These are phyloP conservation scores for Porphyrellus cyaneotinctus DNA, from an alignment of 768 basidiomycete genomes.

Conservation along the genomic window DNA sequence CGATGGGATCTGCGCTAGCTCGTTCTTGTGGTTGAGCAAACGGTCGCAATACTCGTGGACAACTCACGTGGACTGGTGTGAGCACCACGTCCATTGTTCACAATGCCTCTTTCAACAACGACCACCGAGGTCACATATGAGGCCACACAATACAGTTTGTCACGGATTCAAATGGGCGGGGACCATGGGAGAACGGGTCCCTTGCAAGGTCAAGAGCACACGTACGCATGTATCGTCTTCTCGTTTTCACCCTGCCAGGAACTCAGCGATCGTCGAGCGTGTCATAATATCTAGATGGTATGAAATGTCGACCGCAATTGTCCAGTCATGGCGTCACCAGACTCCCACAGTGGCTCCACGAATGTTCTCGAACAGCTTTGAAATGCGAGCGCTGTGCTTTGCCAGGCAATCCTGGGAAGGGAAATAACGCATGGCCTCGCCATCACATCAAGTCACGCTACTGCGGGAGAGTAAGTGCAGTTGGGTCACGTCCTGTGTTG, in stretches of 20 bases:
- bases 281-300: neutral
- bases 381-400: neutral
- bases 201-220: too few species aligned
- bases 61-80: neutral
- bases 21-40: neutral
- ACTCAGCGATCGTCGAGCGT: slow-evolving; percentile 7
- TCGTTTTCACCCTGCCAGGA: neutral
- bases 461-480: slow-evolving; percentile 16
- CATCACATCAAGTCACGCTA: neutral
- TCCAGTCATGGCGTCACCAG: too few species aligned
- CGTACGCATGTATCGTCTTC: too few species aligned
- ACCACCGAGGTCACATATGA: too few species aligned
- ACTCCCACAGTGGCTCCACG: neutral
- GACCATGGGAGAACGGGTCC: too few species aligned
- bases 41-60: neutral
- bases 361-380: neutral
- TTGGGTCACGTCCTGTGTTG: slow-evolving; percentile 14
- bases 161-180: too few species aligned
- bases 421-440: neutral
- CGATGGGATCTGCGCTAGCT: slow-evolving; percentile 2
- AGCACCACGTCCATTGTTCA: too few species aligned
- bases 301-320: neutral
- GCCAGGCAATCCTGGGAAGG: neutral
- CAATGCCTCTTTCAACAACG: too few species aligned
- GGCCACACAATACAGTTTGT: too few species aligned